Percentiles rank a stretch among this genome's conserved stretches.
phyloP scores from a whole-genome alignment of 2,329 filamentous ascomycete genomes.

The Dactylonectria estremocensis region DNA sequence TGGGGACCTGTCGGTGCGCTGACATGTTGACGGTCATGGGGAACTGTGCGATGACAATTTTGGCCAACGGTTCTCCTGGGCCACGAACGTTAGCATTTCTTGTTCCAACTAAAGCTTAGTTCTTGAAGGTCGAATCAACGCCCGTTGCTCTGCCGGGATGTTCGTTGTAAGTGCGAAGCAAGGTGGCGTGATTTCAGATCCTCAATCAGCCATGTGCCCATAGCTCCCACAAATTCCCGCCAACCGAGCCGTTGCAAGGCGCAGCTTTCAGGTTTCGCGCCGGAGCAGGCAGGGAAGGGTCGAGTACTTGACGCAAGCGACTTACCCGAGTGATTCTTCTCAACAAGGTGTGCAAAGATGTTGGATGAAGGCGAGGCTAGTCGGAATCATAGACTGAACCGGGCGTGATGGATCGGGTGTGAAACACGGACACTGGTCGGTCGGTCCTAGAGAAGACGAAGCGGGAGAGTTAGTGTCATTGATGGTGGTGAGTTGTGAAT shows the following conservation, averaged over 20 bases:
- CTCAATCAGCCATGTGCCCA: slow-evolving; percentile 36
- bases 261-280: slow-evolving; percentile 37
- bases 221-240: slow-evolving; percentile 41
- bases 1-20: slow-evolving; percentile 47
- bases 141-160: slow-evolving; percentile 40
- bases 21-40: slow-evolving; percentile 50
- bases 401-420: slow-evolving; percentile 33
- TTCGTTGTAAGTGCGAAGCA: slow-evolving; percentile 37
- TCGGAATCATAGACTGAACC: slow-evolving; percentile 31
- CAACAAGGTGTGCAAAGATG: slow-evolving; percentile 30
- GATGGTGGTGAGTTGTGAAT: slow-evolving; percentile 26
- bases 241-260: slow-evolving; percentile 39
- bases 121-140: slow-evolving; percentile 33
- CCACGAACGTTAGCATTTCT: slow-evolving; percentile 39
- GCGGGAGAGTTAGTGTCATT: slow-evolving; percentile 35
- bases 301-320: slow-evolving; percentile 32
- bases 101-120: slow-evolving; percentile 30
- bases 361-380: slow-evolving; percentile 32
- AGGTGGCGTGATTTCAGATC: slow-evolving; percentile 46
- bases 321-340: slow-evolving; percentile 36
- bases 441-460: slow-evolving; percentile 34
- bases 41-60: slow-evolving; percentile 28
- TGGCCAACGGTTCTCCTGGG: slow-evolving; percentile 34
- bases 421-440: slow-evolving; percentile 34
- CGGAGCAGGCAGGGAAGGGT: slow-evolving; percentile 38